Conservation (phyloP, 2,329 filamentous ascomycete species). For the Decorospora gaudefroyi region DNA sequence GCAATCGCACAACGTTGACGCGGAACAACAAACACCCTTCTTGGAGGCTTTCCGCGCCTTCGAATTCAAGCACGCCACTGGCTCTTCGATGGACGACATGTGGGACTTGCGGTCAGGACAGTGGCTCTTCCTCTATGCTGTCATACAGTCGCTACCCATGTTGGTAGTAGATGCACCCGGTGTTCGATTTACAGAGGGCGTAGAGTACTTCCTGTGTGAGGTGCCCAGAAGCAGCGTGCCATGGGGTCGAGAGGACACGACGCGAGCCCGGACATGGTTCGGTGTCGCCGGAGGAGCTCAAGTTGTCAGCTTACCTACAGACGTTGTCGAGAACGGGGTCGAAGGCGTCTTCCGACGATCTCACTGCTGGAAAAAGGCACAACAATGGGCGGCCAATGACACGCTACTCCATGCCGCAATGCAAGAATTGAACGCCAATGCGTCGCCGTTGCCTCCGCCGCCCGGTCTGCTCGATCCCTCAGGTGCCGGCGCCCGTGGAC, state of each 20-base stretch:
- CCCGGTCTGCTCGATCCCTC: slow-evolving; percentile 35
- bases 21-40: slow-evolving; percentile 64
- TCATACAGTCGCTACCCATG: slow-evolving; percentile 77
- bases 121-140: slow-evolving; percentile 81
- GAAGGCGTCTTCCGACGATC: slow-evolving; percentile 70
- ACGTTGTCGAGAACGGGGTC: slow-evolving; percentile 67
- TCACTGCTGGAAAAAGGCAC: slow-evolving; percentile 69
- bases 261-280: slow-evolving; percentile 69
- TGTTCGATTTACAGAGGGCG: slow-evolving; percentile 68
- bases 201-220: slow-evolving; percentile 82
- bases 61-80: slow-evolving; percentile 68
- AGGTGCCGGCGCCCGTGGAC: slow-evolving; percentile 19
- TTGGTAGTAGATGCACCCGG: slow-evolving; percentile 75
- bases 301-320: slow-evolving; percentile 65
- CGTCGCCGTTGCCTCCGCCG: slow-evolving; percentile 40
- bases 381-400: slow-evolving; percentile 60
- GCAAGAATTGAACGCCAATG: slow-evolving; percentile 39
- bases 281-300: slow-evolving; percentile 69
- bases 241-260: slow-evolving; percentile 68
- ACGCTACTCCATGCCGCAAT: slow-evolving; percentile 42
- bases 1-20: slow-evolving; percentile 79
- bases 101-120: slow-evolving; percentile 73
- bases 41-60: slow-evolving; percentile 71
- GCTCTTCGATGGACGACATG: slow-evolving; percentile 68
- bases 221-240: slow-evolving; percentile 72